Conservation (phyloP, 805 yeast species). For the Zygosaccharomyces siamensis region DNA sequence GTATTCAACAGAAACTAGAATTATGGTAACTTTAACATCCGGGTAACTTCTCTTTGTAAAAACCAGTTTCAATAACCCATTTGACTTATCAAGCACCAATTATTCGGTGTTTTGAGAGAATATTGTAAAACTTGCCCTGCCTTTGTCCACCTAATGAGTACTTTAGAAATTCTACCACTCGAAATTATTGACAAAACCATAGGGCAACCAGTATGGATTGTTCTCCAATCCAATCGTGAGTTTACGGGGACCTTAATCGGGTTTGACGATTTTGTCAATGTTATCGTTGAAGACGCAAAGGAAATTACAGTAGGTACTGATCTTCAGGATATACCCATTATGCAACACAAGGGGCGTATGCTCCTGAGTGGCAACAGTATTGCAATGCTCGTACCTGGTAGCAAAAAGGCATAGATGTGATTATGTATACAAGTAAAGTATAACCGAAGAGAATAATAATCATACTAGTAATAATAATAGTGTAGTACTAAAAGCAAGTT, state of each 20-base stretch:
- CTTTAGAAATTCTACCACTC: conserved; percentile 49
- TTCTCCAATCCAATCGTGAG: conserved; percentile 55
- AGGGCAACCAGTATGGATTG: conserved; percentile 72
- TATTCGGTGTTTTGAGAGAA: neutral
- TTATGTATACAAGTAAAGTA: neutral
- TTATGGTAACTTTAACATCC: neutral
- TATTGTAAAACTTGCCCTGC: too few species aligned
- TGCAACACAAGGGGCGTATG: conserved; percentile 49
- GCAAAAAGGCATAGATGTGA: conserved; percentile 22
- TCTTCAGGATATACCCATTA: conserved; percentile 40
- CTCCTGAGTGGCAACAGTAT: conserved; percentile 67
- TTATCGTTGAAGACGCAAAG: conserved; percentile 71
- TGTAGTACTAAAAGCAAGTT: neutral
- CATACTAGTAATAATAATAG: neutral
- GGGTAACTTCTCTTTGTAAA: neutral
- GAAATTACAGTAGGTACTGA: conserved; percentile 24
- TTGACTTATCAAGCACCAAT: neutral
- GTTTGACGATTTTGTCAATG: conserved; percentile 91
- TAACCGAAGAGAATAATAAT: neutral
- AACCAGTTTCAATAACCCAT: neutral
- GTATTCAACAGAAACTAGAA: too few species aligned
- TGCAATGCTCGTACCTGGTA: conserved; percentile 62
- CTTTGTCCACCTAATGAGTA: neutral
- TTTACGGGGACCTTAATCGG: conserved; percentile 87
- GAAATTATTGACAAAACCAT: conserved; percentile 86